Evolutionary conservation across 1,284 basidiomycete species (phyloP).

Genomic region (Apiotrichum brassicae): DNA sequence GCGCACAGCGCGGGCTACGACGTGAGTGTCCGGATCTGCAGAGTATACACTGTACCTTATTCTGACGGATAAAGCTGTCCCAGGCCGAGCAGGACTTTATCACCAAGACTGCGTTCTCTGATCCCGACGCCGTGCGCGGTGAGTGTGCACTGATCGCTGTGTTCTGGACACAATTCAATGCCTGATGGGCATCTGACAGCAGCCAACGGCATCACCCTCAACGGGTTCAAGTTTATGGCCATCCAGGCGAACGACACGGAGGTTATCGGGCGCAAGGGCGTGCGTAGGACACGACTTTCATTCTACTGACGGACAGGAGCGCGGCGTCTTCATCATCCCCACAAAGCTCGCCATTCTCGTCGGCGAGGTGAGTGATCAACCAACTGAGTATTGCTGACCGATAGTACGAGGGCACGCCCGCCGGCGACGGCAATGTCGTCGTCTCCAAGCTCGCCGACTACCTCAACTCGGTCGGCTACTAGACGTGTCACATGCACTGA

Average conservation of each 20-base stretch:
- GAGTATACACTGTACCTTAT: neutral
- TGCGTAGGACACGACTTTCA: constrained; percentile 46
- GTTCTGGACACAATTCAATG: constrained; percentile 50
- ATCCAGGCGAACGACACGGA: constrained; percentile 57
- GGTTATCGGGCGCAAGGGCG: constrained; percentile 76
- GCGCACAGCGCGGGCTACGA: constrained; percentile 66
- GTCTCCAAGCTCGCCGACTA: constrained; percentile 76
- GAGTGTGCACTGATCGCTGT: too few species aligned
- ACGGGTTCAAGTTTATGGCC: constrained; percentile 74
- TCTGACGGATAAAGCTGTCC: constrained; percentile 56
- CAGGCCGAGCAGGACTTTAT: constrained; percentile 68
- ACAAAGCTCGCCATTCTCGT: constrained; percentile 85
- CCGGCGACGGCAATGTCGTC: constrained; percentile 63
- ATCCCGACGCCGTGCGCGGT: constrained; percentile 51
- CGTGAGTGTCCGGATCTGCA: constrained; percentile 59
- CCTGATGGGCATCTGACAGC: constrained; percentile 44
- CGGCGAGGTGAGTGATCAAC: constrained; percentile 50
- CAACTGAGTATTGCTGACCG: neutral
- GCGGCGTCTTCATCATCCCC: constrained; percentile 76
- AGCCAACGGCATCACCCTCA: constrained; percentile 62
- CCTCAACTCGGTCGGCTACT: constrained; percentile 57
- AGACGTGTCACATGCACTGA: constrained; percentile 8
- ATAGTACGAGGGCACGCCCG: constrained; percentile 56
- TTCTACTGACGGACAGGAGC: constrained; percentile 52
- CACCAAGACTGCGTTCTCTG: constrained; percentile 53